Percentiles rank a stretch among this genome's conserved stretches.
These are phyloP conservation scores for Wilcoxina mikolae DNA, from an alignment of 495 filamentous ascomycete species.

Conservation along the genomic window DNA sequence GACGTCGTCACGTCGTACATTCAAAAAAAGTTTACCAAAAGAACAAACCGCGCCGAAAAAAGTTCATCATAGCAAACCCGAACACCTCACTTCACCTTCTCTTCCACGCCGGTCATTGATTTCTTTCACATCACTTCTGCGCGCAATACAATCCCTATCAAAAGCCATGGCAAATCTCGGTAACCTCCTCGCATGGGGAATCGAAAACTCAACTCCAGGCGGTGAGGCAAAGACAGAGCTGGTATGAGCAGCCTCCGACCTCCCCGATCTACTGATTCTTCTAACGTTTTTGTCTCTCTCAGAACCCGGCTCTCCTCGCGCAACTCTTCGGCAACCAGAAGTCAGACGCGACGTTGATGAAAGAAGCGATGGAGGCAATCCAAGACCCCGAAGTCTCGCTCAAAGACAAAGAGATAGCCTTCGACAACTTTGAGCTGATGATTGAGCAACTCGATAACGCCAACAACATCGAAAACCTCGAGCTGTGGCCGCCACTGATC, in stretches of 20 bases:
- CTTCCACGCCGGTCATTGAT: neutral
- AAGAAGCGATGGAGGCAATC: slow-evolving; percentile 60
- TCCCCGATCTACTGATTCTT: slow-evolving; percentile 23
- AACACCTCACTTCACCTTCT: neutral
- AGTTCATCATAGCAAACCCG: no score
- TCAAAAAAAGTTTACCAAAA: neutral
- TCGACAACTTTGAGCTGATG: slow-evolving; percentile 91
- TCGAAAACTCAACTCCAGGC: slow-evolving; percentile 52
- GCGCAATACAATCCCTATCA: neutral
- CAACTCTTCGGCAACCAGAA: slow-evolving; percentile 62
- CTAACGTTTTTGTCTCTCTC: slow-evolving; percentile 13
- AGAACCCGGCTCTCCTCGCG: slow-evolving; percentile 35
- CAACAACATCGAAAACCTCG: slow-evolving; percentile 67
- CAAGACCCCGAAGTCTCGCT: slow-evolving; percentile 45
- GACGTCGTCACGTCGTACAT: neutral
- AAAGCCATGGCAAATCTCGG: slow-evolving; percentile 38
- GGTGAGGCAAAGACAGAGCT: neutral
- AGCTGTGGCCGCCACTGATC: slow-evolving; percentile 68
- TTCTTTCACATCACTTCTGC: neutral
- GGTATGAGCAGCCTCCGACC: slow-evolving; percentile 32
- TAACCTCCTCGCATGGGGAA: slow-evolving; percentile 83
- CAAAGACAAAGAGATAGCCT: slow-evolving; percentile 69
- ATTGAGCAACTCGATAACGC: slow-evolving; percentile 90
- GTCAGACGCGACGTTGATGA: slow-evolving; percentile 82
- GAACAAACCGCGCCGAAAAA: neutral